Conservation (phyloP, 345 rosid genomes). For the Bruguiera parviflora region DNA sequence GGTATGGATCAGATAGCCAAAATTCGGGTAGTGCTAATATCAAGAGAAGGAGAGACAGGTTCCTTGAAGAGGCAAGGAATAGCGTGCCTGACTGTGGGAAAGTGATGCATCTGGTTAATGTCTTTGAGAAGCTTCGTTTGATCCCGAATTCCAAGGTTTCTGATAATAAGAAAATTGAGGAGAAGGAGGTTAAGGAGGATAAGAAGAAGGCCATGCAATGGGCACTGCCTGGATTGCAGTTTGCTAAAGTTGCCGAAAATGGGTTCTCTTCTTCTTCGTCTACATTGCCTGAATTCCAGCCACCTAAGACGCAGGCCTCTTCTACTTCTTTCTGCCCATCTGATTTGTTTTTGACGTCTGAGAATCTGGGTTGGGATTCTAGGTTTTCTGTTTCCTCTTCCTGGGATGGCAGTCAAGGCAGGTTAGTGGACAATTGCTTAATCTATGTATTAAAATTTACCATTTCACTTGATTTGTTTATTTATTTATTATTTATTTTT, state of each 20-base stretch:
- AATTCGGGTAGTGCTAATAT: slow-evolving; percentile 39
- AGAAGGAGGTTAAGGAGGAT: slow-evolving; percentile 21
- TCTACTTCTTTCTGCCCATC: slow-evolving; percentile 46
- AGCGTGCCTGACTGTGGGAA: slow-evolving; percentile 67
- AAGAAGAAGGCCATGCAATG: slow-evolving; percentile 52
- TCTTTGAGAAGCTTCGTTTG: slow-evolving; percentile 62
- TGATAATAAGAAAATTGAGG: slow-evolving; percentile 31
- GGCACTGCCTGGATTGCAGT: slow-evolving; percentile 78
- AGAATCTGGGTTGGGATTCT: slow-evolving; percentile 62
- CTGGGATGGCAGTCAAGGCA: slow-evolving; percentile 57
- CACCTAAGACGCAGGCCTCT: slow-evolving; percentile 5
- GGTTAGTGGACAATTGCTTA: slow-evolving; percentile 34
- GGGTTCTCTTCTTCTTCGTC: slow-evolving; percentile 6
- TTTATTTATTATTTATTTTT: neutral
- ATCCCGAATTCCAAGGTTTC: slow-evolving; percentile 37
- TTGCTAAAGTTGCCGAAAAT: slow-evolving; percentile 33
- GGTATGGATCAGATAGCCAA: slow-evolving; percentile 18
- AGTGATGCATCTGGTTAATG: slow-evolving; percentile 78
- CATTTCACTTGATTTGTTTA: neutral
- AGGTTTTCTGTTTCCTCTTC: slow-evolving; percentile 60
- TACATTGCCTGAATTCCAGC: slow-evolving; percentile 15
- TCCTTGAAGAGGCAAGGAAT: slow-evolving; percentile 58
- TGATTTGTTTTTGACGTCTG: slow-evolving; percentile 54
- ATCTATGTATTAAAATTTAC: neutral
- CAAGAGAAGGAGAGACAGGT: slow-evolving; percentile 75